These are phyloP conservation scores for Globisporangium cederbergense DNA, from an alignment of 352 stramenopile genomes.

Conservation along the genomic window DNA sequence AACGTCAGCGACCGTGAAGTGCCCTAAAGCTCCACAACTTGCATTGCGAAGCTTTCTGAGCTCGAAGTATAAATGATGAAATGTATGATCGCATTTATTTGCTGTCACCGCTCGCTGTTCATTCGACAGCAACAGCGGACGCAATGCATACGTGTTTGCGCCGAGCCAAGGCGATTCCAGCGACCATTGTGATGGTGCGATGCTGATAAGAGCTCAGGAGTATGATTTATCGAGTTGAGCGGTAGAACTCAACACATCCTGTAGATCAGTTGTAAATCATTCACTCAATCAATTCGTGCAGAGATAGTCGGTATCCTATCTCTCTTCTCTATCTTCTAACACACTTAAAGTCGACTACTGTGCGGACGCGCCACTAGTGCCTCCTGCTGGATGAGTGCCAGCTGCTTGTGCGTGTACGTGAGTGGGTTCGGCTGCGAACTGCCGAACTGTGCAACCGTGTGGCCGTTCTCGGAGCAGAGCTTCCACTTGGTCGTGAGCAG, in stretches of 20 bases:
- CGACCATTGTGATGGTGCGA: too few relatives aligned
- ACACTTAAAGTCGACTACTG: conserved; percentile 67
- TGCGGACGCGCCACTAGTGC: conserved; percentile 50
- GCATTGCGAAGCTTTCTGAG: too few relatives aligned
- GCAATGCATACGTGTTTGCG: too few relatives aligned
- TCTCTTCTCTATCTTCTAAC: conserved; percentile 4
- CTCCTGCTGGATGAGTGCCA: conserved; percentile 66
- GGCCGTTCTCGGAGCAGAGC: conserved; percentile 81
- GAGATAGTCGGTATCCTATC: background rate
- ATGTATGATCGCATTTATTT: too few relatives aligned
- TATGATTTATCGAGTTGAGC: too few relatives aligned
- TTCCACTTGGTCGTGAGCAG: conserved; percentile 98
- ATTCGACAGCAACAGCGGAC: too few relatives aligned
- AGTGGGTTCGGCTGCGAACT: conserved; percentile 35
- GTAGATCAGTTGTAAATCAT: background rate
- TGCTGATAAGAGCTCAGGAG: too few relatives aligned
- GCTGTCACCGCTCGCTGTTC: too few relatives aligned
- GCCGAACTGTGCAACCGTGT: conserved; percentile 76
- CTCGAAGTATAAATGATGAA: too few relatives aligned
- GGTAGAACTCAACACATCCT: background rate
- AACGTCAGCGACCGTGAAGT: too few relatives aligned
- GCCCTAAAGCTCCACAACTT: too few relatives aligned
- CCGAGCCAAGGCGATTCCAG: too few relatives aligned
- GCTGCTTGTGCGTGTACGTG: conserved; percentile 77
- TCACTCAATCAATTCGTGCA: background rate